Evolutionary conservation across 2,329 filamentous ascomycete species (phyloP), one percentile per base, ranked within the genome.

Genomic region (Curvularia sp.): DNA sequence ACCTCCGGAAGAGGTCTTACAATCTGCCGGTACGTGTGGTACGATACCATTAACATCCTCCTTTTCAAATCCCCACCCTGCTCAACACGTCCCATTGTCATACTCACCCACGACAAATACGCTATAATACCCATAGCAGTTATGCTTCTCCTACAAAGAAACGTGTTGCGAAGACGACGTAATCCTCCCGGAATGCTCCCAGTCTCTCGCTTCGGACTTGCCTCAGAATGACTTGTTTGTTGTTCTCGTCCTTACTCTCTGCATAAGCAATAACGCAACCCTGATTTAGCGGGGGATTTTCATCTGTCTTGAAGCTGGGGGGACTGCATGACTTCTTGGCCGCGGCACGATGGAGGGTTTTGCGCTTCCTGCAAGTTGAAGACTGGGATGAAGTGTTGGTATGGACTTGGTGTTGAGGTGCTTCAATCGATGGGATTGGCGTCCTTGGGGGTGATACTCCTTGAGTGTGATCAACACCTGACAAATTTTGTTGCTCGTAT

Each of bases 151-250:
- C 49, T 7, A 81, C 71, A 28, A 80, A 71, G 61, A 80, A 80
- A 41, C 80, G 71, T 58, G 80, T 73, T 1, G 78, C 80, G 21
- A 78, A 72, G 10, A 81, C 68, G 32, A 81, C 69, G 25, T 72
- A 71, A 3, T 78, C 72, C 64, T 81, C 80, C 23, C 63, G 65
- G 57, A 81, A 82, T 21, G 70, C 58, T 6, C 79, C 80, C 23
- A 70, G 65, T 53, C 77, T 69, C 58, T 77, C 77, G 43, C 76
- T 72, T 42, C 68, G 69, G 1, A 80, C 66, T 61, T 80, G 77
- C 50, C 80, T 74, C 51, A 79, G 59, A 42, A 73, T 64, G 23
- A 63, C 62, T 2, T 64, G 62, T 10, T 69, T 64, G 2, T 49
- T 54, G 7, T 56, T 52, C 49, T 58, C 57, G 28, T 61, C 57